Evolutionary conservation across 306 rosid genomes (phyloP).

Genomic region (Crotalaria pallida): DNA sequence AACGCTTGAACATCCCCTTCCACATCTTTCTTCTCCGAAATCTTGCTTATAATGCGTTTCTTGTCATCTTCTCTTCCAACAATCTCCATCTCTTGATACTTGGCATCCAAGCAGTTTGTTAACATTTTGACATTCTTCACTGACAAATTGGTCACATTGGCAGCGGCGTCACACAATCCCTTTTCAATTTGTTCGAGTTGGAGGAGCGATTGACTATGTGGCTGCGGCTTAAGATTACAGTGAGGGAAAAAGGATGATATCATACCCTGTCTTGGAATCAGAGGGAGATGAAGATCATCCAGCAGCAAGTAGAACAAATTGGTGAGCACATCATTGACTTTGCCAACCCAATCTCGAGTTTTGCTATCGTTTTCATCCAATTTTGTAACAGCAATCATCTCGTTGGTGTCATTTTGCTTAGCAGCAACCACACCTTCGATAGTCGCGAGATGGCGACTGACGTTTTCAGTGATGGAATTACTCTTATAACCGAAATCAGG

Average conservation of each 20-base stretch:
- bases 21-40: background rate
- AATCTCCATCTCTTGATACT: background rate
- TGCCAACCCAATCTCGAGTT: too few relatives aligned
- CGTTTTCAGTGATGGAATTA: background rate
- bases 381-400: background rate
- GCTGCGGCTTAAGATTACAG: background rate
- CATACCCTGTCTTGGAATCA: background rate
- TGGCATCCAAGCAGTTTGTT: background rate
- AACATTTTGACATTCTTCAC: too few relatives aligned
- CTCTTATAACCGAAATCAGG: background rate
- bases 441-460: background rate
- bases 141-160: background rate
- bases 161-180: background rate
- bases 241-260: background rate
- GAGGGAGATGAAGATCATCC: background rate
- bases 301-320: background rate
- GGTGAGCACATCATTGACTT: background rate
- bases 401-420: background rate
- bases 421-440: background rate
- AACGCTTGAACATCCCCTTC: background rate
- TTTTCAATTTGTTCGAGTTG: background rate
- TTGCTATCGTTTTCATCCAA: background rate
- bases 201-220: background rate
- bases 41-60: background rate
- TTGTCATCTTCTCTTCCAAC: background rate